These are phyloP conservation scores for Colletotrichum abscissum DNA, from an alignment of 2,329 filamentous ascomycete species.

Conservation along the genomic window DNA sequence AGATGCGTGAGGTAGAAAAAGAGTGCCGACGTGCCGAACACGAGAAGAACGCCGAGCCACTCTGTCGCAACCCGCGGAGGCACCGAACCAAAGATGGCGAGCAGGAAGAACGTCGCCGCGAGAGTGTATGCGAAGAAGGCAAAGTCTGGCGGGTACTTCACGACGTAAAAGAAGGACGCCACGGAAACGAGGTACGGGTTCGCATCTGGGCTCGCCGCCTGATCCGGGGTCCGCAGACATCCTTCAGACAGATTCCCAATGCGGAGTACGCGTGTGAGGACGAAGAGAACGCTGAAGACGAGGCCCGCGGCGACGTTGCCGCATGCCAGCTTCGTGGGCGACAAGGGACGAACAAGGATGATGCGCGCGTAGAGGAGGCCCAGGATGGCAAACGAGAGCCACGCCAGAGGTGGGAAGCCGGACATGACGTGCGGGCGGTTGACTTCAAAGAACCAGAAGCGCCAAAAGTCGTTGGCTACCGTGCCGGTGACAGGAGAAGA, in stretches of 20 bases:
- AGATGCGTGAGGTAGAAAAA: conserved; percentile 59
- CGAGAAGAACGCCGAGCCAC: conserved; percentile 49
- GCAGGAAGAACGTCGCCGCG: conserved; percentile 50
- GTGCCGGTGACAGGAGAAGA: conserved; percentile 22
- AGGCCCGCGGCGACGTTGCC: conserved; percentile 45
- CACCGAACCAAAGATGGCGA: conserved; percentile 49
- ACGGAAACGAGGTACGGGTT: conserved; percentile 56
- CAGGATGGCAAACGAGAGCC: conserved; percentile 58
- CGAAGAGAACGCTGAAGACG: conserved; percentile 50
- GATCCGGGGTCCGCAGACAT: conserved; percentile 53
- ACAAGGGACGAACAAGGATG: conserved; percentile 46
- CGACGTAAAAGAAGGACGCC: conserved; percentile 57
- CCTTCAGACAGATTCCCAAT: conserved; percentile 57
- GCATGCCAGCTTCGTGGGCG: conserved; percentile 38
- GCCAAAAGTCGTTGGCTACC: conserved; percentile 41
- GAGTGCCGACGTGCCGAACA: conserved; percentile 57
- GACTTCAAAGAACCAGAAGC: conserved; percentile 55
- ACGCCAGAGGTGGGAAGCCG: conserved; percentile 56
- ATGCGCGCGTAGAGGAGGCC: conserved; percentile 57
- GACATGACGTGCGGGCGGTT: conserved; percentile 46
- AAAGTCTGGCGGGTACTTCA: conserved; percentile 60
- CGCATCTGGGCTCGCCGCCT: conserved; percentile 40
- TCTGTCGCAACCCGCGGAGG: conserved; percentile 44
- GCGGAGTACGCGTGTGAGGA: conserved; percentile 52
- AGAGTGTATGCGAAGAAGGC: conserved; percentile 57